Evolutionary conservation across 1,139 yeast genomes (phyloP).

Genomic region (Tardiomyces depauwii): DNA sequence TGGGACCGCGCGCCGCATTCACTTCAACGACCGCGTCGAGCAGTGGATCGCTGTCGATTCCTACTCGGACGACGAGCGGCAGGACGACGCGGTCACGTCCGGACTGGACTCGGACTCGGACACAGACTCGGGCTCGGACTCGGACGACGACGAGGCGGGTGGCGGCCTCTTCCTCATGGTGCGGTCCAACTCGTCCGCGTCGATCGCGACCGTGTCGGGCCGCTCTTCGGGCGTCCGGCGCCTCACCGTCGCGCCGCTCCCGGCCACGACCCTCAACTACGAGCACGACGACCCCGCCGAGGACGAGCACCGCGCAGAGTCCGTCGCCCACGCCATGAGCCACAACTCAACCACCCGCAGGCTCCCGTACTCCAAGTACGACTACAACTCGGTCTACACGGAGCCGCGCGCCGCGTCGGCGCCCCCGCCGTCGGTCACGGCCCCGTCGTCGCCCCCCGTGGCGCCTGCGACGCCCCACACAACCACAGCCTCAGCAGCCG

Average conservation of each 20-base stretch:
- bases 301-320: slow-evolving; percentile 35
- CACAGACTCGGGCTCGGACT: slow-evolving; percentile 25
- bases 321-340: slow-evolving; percentile 41
- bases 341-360: slow-evolving; percentile 72
- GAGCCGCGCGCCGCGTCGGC: slow-evolving; percentile 4
- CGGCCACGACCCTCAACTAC: slow-evolving; percentile 72
- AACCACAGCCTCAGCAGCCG: background rate
- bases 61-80: slow-evolving; percentile 30
- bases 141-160: slow-evolving; percentile 47
- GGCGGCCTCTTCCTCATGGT: slow-evolving; percentile 60
- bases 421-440: background rate
- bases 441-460: background rate
- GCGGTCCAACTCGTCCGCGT: slow-evolving; percentile 27
- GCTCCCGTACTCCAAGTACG: slow-evolving; percentile 65
- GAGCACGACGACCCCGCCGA: slow-evolving; percentile 66
- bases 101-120: no score
- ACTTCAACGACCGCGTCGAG: slow-evolving; percentile 85
- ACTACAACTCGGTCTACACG: slow-evolving; percentile 68
- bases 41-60: slow-evolving; percentile 73
- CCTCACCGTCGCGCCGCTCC: slow-evolving; percentile 56
- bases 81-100: no score
- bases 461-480: background rate
- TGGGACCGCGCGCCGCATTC: slow-evolving; percentile 46
- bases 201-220: slow-evolving; percentile 17
- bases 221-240: slow-evolving; percentile 8